These are phyloP conservation scores for Sclerotinia sclerotiorum DNA, from an alignment of 2,329 filamentous ascomycete genomes.

Conservation along the genomic window DNA sequence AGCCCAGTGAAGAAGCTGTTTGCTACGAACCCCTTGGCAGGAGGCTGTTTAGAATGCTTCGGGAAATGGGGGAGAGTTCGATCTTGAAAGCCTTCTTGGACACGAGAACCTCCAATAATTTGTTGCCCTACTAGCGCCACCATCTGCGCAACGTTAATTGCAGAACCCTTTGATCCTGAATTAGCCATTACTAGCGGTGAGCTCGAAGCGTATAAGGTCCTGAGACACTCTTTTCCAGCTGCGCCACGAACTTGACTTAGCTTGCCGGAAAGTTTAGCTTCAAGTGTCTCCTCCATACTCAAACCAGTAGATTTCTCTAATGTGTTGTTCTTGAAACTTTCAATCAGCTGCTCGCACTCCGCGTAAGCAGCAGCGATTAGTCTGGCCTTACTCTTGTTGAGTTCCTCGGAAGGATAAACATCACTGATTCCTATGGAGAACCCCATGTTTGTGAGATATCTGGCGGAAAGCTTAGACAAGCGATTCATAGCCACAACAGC, in stretches of 20 bases:
- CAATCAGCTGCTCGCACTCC: slow-evolving; percentile 80
- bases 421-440: slow-evolving; percentile 97
- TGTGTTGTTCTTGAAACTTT: slow-evolving; percentile 74
- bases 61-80: slow-evolving; percentile 92
- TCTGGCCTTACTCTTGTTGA: slow-evolving; percentile 70
- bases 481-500: slow-evolving; percentile 93
- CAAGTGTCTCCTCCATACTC: slow-evolving; percentile 87
- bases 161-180: slow-evolving; percentile 93
- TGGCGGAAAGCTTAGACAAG: slow-evolving; percentile 83
- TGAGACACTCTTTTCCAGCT: slow-evolving; percentile 87
- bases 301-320: slow-evolving; percentile 85
- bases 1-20: slow-evolving; percentile 97
- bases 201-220: slow-evolving; percentile 86
- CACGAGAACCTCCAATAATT: slow-evolving; percentile 91
- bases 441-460: slow-evolving; percentile 83
- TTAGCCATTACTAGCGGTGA: slow-evolving; percentile 95
- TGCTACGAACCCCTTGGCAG: slow-evolving; percentile 92
- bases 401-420: slow-evolving; percentile 75
- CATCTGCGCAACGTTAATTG: slow-evolving; percentile 99
- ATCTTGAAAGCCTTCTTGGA: slow-evolving; percentile 94
- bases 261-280: slow-evolving; percentile 86
- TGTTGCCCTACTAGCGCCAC: slow-evolving; percentile 96
- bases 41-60: slow-evolving; percentile 87
- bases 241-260: slow-evolving; percentile 88
- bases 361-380: slow-evolving; percentile 78